phyloP scores from a whole-genome alignment of 2,329 filamentous ascomycete genomes.

The Paramyrothecium roridum region DNA sequence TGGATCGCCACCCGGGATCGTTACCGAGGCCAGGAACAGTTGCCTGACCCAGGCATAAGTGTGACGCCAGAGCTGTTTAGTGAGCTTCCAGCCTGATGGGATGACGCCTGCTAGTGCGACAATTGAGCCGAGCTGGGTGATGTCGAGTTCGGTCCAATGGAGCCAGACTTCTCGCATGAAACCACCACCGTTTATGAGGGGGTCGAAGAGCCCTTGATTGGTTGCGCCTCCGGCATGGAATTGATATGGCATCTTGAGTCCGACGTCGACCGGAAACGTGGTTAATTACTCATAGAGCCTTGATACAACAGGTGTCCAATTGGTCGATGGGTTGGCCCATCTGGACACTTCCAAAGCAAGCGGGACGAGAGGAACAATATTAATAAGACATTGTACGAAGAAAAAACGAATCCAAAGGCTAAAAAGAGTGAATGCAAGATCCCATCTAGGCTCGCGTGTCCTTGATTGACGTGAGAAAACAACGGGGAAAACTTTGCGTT shows the following conservation, averaged over 20 bases:
- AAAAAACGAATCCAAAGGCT: background rate
- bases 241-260: constrained; percentile 12
- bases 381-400: background rate
- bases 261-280: background rate
- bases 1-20: constrained; percentile 39
- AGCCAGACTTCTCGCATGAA: constrained; percentile 32
- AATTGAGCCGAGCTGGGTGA: constrained; percentile 41
- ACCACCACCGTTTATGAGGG: constrained; percentile 27
- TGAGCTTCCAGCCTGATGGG: constrained; percentile 34
- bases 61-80: constrained; percentile 32
- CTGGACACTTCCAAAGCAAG: too few species aligned
- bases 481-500: background rate
- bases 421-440: background rate
- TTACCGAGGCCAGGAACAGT: constrained; percentile 41
- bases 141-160: constrained; percentile 41
- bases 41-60: constrained; percentile 35
- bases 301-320: background rate
- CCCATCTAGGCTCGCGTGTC: background rate
- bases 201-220: constrained; percentile 17
- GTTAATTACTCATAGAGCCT: background rate
- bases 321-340: too few species aligned
- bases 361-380: too few species aligned
- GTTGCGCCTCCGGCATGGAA: constrained; percentile 16
- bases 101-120: constrained; percentile 40
- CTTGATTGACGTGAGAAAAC: background rate